These are phyloP conservation scores for Ascochyta lentis DNA, from an alignment of 2,329 filamentous ascomycete genomes.

Conservation along the genomic window DNA sequence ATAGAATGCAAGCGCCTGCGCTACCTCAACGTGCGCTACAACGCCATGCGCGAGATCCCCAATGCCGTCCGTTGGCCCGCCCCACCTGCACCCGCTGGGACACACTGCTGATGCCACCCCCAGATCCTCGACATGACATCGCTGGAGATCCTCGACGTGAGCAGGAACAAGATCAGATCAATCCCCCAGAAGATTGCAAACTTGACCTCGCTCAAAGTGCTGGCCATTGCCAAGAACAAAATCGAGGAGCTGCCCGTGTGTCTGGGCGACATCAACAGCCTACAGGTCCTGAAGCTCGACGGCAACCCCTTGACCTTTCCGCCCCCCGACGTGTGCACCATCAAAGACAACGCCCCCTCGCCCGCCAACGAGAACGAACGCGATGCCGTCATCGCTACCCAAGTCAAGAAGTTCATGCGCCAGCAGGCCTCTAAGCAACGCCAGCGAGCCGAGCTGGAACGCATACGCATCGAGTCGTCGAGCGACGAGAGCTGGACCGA, in stretches of 20 bases:
- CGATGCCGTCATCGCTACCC: constrained; percentile 65
- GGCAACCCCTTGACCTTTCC: constrained; percentile 87
- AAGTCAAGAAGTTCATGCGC: constrained; percentile 65
- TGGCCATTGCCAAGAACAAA: constrained; percentile 85
- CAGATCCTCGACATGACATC: constrained; percentile 86
- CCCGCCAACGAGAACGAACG: constrained; percentile 65
- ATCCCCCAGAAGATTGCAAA: constrained; percentile 82
- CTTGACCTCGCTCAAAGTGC: constrained; percentile 83
- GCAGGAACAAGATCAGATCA: constrained; percentile 80
- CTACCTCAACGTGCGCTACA: constrained; percentile 82
- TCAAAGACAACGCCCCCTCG: constrained; percentile 51
- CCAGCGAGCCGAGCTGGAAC: constrained; percentile 41
- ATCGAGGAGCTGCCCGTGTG: constrained; percentile 84
- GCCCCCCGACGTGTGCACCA: constrained; percentile 55
- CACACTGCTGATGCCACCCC: constrained; percentile 15
- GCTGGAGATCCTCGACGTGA: constrained; percentile 91
- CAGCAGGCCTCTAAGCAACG: constrained; percentile 49
- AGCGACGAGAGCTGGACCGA: constrained; percentile 64
- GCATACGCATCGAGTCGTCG: constrained; percentile 53
- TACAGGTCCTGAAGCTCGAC: constrained; percentile 88
- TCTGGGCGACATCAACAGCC: constrained; percentile 85
- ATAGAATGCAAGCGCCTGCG: constrained; percentile 78
- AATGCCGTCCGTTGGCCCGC: constrained; percentile 60
- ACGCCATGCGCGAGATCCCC: constrained; percentile 72
- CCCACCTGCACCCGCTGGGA: background rate